Percentiles rank a stretch among this genome's conserved stretches.
Conservation (phyloP, 1,284 basidiomycete genomes). For the Marasmius sp. region DNA sequence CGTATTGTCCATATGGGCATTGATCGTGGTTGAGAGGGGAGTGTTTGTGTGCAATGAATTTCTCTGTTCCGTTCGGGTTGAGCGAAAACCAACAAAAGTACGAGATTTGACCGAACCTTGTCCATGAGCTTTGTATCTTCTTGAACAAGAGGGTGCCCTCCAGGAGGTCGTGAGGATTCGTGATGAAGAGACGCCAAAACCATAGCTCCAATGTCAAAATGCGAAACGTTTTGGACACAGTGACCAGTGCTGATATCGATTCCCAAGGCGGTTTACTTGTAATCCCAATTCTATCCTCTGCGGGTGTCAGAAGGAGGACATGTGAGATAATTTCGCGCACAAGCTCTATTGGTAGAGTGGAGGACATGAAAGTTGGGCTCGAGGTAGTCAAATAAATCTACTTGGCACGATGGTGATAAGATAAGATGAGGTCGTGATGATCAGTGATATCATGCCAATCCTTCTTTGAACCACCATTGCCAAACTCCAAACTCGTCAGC, state of each 20-base stretch:
- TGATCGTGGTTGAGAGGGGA: neutral
- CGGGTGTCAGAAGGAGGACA: constrained; percentile 10
- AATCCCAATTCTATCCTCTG: neutral
- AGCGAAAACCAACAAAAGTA: neutral
- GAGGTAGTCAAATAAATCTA: too few species aligned
- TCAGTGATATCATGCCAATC: too few species aligned
- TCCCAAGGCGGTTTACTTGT: constrained; percentile 28
- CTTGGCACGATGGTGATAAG: too few species aligned
- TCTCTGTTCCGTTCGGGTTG: constrained; percentile 17
- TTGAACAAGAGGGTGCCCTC: constrained; percentile 21
- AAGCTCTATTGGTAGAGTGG: constrained; percentile 21
- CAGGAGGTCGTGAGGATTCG: constrained; percentile 19
- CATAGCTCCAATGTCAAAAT: constrained; percentile 26
- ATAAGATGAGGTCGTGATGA: too few species aligned
- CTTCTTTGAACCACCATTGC: too few species aligned
- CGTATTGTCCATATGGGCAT: constrained; percentile 25
- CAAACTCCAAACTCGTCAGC: too few species aligned
- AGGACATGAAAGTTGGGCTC: neutral
- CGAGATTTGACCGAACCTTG: constrained; percentile 21
- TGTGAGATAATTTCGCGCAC: constrained; percentile 20
- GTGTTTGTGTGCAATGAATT: constrained; percentile 27
- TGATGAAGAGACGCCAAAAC: constrained; percentile 28
- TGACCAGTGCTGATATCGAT: constrained; percentile 23
- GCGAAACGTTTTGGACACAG: constrained; percentile 27
- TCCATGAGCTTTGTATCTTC: constrained; percentile 24